Evolutionary conservation across 768 basidiomycete species (phyloP).

Genomic region (Brasilioporus rufonigricans): DNA sequence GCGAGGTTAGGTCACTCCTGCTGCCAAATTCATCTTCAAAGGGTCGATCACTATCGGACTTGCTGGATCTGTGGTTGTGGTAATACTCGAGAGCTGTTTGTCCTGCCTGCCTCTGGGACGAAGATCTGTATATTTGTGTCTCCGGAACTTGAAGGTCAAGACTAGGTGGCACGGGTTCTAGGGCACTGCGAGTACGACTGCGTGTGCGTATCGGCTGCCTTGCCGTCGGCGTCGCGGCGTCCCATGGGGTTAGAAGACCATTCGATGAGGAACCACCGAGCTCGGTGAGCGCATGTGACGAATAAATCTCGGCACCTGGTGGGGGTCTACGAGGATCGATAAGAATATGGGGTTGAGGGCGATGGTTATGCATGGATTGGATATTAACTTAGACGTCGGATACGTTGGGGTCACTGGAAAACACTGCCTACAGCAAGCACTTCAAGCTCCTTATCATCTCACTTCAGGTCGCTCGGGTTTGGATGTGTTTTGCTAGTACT

Average conservation of each 20-base stretch:
- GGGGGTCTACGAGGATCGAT: conserved; percentile 38
- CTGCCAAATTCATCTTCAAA: conserved; percentile 14
- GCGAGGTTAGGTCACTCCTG: conserved; percentile 27
- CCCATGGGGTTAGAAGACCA: conserved; percentile 35
- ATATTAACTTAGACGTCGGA: neutral
- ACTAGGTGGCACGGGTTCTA: conserved; percentile 25
- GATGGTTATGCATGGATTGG: conserved; percentile 27
- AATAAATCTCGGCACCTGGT: conserved; percentile 25
- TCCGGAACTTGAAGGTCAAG: conserved; percentile 46
- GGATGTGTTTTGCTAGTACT: conserved; percentile 11
- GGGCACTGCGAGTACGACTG: conserved; percentile 40
- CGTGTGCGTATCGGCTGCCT: conserved; percentile 27
- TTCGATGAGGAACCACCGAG: conserved; percentile 20
- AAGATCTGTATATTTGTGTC: conserved; percentile 48
- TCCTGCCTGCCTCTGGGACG: conserved; percentile 37
- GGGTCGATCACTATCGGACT: conserved; percentile 35
- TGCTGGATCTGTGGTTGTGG: conserved; percentile 42
- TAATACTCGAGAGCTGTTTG: conserved; percentile 26
- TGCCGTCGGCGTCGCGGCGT: conserved; percentile 27
- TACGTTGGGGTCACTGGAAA: neutral
- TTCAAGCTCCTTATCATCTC: conserved; percentile 22
- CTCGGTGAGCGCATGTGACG: conserved; percentile 34
- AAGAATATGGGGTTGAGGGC: conserved; percentile 35
- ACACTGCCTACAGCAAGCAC: neutral
- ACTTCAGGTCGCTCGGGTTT: conserved; percentile 22